phyloP scores from a whole-genome alignment of 208 protist genomes.

The Trichomonas vaginalis region DNA sequence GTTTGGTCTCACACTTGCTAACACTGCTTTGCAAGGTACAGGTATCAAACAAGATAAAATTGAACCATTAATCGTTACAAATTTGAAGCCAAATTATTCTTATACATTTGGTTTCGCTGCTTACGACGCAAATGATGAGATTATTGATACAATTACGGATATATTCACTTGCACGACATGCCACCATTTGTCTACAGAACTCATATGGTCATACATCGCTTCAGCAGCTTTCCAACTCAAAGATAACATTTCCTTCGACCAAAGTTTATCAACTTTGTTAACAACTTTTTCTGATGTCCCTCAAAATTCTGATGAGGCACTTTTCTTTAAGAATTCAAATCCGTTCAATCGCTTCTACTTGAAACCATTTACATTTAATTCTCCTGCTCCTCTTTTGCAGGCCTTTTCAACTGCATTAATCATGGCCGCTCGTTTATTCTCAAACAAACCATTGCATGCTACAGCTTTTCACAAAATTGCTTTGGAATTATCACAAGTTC shows the following conservation, averaged over 20 bases:
- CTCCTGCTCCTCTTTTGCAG: not conserved
- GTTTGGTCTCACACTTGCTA: not conserved
- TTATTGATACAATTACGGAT: not conserved
- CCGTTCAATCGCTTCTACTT: not conserved
- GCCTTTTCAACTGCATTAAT: not conserved
- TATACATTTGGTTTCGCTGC: not conserved
- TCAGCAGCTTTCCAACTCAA: not conserved
- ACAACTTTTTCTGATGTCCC: not conserved
- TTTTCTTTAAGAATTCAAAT: not conserved
- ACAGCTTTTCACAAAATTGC: not conserved
- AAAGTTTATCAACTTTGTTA: not conserved
- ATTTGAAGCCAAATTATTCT: not conserved
- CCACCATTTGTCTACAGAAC: not conserved
- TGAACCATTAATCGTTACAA: not conserved
- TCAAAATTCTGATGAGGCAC: not conserved
- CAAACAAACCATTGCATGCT: not conserved
- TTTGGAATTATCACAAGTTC: not conserved
- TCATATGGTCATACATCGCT: not conserved
- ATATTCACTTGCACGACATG: not conserved
- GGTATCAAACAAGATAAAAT: not conserved
- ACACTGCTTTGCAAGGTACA: not conserved
- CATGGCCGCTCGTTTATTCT: not conserved
- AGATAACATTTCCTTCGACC: not conserved
- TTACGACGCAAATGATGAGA: not conserved
- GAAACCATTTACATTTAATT: not conserved